A percentile compares a stretch with the other conserved stretches of the same genome.
phyloP scores from a whole-genome alignment of 768 basidiomycete genomes.

The Crepidotus variabilis region DNA sequence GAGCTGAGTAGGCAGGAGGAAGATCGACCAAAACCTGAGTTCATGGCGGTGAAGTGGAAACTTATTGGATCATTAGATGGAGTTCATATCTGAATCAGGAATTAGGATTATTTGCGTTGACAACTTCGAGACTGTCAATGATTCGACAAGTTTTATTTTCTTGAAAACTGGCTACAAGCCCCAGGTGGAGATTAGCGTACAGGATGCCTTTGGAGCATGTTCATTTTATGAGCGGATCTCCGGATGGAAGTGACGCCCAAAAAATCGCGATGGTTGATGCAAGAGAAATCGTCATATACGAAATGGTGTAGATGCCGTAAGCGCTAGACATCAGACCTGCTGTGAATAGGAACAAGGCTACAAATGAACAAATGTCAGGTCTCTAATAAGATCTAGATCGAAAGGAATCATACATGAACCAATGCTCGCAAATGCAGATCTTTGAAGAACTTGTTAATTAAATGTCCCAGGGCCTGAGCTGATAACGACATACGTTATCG shows the following conservation, averaged over 20 bases:
- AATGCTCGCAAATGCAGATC: slow-evolving; percentile 40
- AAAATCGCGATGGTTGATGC: slow-evolving; percentile 27
- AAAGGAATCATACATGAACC: slow-evolving; percentile 35
- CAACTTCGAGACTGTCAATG: too few species aligned
- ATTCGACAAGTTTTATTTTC: too few species aligned
- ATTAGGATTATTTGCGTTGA: too few species aligned
- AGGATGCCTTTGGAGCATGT: too few species aligned
- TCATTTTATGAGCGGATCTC: too few species aligned
- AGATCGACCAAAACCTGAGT: too few species aligned
- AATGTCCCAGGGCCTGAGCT: not conserved
- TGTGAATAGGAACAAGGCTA: slow-evolving; percentile 49
- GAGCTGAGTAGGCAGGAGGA: too few species aligned
- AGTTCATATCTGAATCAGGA: too few species aligned
- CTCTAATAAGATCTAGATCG: not conserved
- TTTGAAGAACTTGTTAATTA: slow-evolving; percentile 15
- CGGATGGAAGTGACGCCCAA: slow-evolving; percentile 25
- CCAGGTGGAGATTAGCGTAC: too few species aligned
- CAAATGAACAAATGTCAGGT: not conserved
- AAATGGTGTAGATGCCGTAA: slow-evolving; percentile 32
- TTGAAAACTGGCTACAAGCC: too few species aligned
- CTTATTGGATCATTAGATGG: too few species aligned
- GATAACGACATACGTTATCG: slow-evolving; percentile 38
- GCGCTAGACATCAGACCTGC: slow-evolving; percentile 38
- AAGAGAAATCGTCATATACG: slow-evolving; percentile 41
- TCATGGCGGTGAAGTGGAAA: too few species aligned